Conservation (phyloP, 306 rosid genomes). For the Leucaena leucocephala region DNA sequence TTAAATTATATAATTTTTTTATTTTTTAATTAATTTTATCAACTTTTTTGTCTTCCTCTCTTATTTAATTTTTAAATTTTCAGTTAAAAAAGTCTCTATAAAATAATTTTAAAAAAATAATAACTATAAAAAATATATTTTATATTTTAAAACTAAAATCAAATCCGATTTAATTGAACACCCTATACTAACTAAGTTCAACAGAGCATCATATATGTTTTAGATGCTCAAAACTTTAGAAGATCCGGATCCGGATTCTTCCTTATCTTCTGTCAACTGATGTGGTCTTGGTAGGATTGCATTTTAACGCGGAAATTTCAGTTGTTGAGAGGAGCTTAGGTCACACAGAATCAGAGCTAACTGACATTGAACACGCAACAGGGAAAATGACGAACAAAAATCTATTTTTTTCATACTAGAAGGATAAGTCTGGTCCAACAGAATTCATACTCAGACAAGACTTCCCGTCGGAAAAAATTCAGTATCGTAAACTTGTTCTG, state of each 20-base stretch:
- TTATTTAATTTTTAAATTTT: too few relatives aligned
- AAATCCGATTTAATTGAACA: too few relatives aligned
- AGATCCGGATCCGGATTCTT: neutral
- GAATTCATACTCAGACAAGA: slow-evolving; percentile 27
- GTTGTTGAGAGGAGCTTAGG: neutral
- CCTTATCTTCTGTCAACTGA: neutral
- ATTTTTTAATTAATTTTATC: too few relatives aligned
- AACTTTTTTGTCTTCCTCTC: too few relatives aligned
- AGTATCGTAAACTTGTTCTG: neutral
- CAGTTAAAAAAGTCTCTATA: too few relatives aligned
- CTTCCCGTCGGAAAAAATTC: neutral
- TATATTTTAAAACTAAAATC: too few relatives aligned
- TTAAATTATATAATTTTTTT: too few relatives aligned
- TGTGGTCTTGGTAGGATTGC: too few relatives aligned
- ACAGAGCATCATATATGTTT: too few relatives aligned
- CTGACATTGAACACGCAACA: neutral
- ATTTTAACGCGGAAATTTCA: neutral
- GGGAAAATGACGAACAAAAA: neutral
- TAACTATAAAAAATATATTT: too few relatives aligned
- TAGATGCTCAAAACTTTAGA: neutral
- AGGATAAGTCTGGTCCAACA: slow-evolving; percentile 16
- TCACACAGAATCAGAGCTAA: neutral
- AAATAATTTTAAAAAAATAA: too few relatives aligned
- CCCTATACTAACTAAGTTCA: too few relatives aligned
- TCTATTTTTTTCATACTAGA: slow-evolving; percentile 11